Base-by-base conservation (phyloP, 2,329 filamentous ascomycete species). In the Dothistroma septosporum region DNA sequence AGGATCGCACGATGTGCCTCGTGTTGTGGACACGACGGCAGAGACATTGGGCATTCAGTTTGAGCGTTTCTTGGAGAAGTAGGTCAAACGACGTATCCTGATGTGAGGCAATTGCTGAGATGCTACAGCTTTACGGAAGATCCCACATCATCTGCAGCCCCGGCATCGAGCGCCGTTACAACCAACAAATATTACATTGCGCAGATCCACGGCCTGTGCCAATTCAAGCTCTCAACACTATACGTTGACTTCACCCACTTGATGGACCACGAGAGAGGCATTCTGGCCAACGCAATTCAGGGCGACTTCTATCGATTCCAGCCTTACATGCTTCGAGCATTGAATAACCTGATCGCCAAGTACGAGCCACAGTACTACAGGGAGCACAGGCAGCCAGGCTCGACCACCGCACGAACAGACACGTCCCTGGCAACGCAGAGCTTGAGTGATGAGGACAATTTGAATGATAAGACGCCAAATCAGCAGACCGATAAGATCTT, bases 401-500 rank as follows among this genome's bases (percentile, higher is more conserved):
- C 88, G 2, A 86, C 88, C 52, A 89, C 88, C 16, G 89, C 88
- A 62, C 87, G 85, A 57, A 74, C 72, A 59, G 73, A 87, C 5
- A 88, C 90, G 0, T 85, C 83, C 0, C 75, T 83, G 53, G 78
- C 79, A 9, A 79, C 75, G 28, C 80, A 80, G 61, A 87, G 83
- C 24, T 83, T 84, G 16, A 88, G 90, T 58, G 82, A 81, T 50
- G 82, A 80, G 49, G 82, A 82, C 28, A 76, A 76, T 35, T 71
- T 87, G 47, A 85, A 86, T 49, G 85, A 87, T 69, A 89, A 91
- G 77, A 95, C 90, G 32, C 86, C 88, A 58, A 91, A 96, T 74
- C 92, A 97, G 76, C 92, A 97, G 78, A 97, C 94, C 0, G 94
- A 99, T 78, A 97, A 96, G 80, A 82, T 99, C 41, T 97, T 99